A percentile compares a stretch with the other conserved stretches of the same genome.
phyloP scores from a whole-genome alignment of 2,329 filamentous ascomycete species.

The Passalora sequoiae region DNA sequence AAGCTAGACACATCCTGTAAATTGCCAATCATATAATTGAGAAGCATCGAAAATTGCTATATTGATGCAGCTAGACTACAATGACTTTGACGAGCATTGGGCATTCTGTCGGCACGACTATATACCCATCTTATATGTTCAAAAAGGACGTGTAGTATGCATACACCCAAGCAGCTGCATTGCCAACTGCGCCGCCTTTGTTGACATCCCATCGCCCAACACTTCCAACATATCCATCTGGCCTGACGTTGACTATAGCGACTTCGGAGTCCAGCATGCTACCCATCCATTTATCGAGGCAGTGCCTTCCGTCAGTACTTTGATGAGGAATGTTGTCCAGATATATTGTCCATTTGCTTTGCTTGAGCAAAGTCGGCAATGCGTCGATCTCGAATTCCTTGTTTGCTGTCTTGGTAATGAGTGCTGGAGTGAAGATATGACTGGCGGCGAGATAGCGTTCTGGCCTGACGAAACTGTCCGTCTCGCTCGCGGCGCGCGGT shows the following conservation, averaged over 20 bases:
- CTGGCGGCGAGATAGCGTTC: constrained; percentile 65
- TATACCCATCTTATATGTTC: constrained; percentile 25
- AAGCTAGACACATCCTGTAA: no score
- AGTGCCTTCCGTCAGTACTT: constrained; percentile 48
- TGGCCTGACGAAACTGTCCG: constrained; percentile 62
- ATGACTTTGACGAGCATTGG: no score
- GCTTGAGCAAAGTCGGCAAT: constrained; percentile 57
- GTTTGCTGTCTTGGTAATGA: constrained; percentile 63
- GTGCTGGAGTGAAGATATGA: constrained; percentile 62
- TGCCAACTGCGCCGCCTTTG: constrained; percentile 21
- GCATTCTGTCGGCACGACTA: no score
- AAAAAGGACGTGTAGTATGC: constrained; percentile 49
- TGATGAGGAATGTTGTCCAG: constrained; percentile 59
- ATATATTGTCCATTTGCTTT: constrained; percentile 68
- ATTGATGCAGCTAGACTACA: no score
- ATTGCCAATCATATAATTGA: no score
- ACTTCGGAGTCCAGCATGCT: constrained; percentile 53
- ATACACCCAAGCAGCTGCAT: constrained; percentile 45
- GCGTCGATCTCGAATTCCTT: constrained; percentile 60
- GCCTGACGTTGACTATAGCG: constrained; percentile 62
- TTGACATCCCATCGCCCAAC: constrained; percentile 44
- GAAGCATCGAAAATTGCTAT: no score
- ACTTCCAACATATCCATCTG: constrained; percentile 70
- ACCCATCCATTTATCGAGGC: constrained; percentile 66
- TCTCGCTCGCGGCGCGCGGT: constrained; percentile 52